Evolutionary conservation across 176 grass and related monocot species (phyloP).

Genomic region (Otatea glauca): DNA sequence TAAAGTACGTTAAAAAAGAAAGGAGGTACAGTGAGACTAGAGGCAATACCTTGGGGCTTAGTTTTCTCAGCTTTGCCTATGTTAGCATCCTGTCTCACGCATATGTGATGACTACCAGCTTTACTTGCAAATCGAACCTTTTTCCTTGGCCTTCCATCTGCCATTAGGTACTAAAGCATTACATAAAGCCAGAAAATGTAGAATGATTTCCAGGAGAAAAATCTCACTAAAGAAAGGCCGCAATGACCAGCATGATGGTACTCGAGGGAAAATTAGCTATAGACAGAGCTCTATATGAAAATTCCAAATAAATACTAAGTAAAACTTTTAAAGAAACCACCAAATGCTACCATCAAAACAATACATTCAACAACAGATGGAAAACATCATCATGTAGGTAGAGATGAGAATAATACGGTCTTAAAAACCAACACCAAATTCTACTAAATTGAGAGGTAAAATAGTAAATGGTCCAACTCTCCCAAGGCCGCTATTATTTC

Average conservation of each 20-base stretch:
- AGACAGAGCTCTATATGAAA: background rate
- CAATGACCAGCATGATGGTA: conserved; percentile 10
- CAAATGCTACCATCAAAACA: background rate
- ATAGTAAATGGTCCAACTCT: background rate
- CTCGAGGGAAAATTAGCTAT: background rate
- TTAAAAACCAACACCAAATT: conserved; percentile 22
- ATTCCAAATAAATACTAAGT: background rate
- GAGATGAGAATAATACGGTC: background rate
- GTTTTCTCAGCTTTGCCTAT: conserved; percentile 33
- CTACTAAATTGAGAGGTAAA: background rate
- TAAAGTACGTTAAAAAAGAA: conserved; percentile 5
- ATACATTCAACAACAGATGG: background rate
- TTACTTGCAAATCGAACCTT: conserved; percentile 64
- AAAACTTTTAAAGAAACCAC: background rate
- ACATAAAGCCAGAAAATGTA: conserved; percentile 26
- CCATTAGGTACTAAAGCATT: conserved; percentile 29
- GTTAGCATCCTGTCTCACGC: conserved; percentile 9
- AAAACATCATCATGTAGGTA: background rate
- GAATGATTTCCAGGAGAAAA: conserved; percentile 1
- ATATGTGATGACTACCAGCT: conserved; percentile 41
- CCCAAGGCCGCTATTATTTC: background rate
- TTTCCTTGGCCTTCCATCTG: conserved; percentile 66
- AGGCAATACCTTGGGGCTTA: conserved; percentile 34
- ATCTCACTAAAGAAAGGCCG: background rate
- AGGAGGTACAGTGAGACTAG: conserved; percentile 1